Evolutionary conservation across 2,329 filamentous ascomycete genomes (phyloP), one percentile per base, ranked within the genome.

Genomic region (Tolypocladium ovalisporum): DNA sequence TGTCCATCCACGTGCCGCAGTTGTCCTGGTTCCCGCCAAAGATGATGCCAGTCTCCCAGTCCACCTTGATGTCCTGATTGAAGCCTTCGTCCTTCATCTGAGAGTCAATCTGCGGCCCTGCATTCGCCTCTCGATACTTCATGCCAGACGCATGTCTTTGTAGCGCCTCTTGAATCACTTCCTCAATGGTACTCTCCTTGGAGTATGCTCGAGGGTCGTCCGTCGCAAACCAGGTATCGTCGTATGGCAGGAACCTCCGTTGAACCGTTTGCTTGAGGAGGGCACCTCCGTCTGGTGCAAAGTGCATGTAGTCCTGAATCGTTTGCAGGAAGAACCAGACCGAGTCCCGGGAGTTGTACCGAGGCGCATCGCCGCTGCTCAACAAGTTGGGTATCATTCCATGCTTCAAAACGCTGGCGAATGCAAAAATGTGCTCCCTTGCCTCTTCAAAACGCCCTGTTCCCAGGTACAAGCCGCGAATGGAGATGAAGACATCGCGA

Each of bases 1-100:
- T 99, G 79, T 99, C 94, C 91, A 97, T 97, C 94, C 94, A 99
- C 1, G 94, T 99, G 55, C 94, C 94, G 66, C 95, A 99, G 72
- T 99, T 99, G 73, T 77, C 81, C 68, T 97, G 92, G 67, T 90
- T 97, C 37, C 95, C 94, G 57, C 95, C 94, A 67, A 95, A 96
- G 58, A 99, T 86, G 61, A 99, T 82, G 27, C 94, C 95, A 2
- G 70, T 75, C 6, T 85, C 94, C 93, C 93, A 97, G 69, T 99
- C 93, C 13, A 96, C 89, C 59, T 88, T 83, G 64, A 97, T 87
- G 59, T 94, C 86, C 62, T 96, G 90, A 67, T 97, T 85, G 77
- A 99, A 99, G 0, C 94, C 94, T 66, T 91, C 87, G 4, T 89
- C 81, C 62, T 83, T 89, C 94, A 99, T 99, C 72, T 99, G 93